phyloP scores from a whole-genome alignment of 1,139 yeast species.

The Suhomyces bokatorum region DNA sequence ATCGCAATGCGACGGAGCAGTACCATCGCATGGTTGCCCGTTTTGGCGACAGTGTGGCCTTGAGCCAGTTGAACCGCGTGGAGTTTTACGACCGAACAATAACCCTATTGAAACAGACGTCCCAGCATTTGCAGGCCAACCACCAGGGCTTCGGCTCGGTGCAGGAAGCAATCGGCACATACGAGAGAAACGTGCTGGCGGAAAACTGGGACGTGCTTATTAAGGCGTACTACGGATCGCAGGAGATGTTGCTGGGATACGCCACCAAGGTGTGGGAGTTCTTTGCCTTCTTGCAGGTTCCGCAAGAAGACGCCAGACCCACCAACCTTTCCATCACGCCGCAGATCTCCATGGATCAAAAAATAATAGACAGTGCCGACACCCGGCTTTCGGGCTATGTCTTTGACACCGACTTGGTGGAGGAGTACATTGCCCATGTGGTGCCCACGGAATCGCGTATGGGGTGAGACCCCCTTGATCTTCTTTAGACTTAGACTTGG shows the following conservation, averaged over 20 bases:
- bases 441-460: conserved; percentile 15
- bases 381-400: conserved; percentile 27
- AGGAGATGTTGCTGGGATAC: conserved; percentile 29
- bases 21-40: conserved; percentile 6
- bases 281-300: conserved; percentile 23
- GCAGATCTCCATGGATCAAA: conserved; percentile 21
- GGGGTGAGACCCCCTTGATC: neutral
- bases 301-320: conserved; percentile 9
- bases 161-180: neutral
- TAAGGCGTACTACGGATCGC: conserved; percentile 32
- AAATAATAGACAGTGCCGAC: conserved; percentile 20
- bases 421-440: conserved; percentile 28
- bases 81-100: neutral
- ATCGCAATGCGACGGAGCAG: conserved; percentile 4
- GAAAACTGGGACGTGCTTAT: conserved; percentile 21
- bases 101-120: neutral
- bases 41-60: conserved; percentile 5
- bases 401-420: conserved; percentile 22
- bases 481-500: neutral
- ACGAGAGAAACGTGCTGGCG: neutral
- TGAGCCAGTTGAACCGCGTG: conserved; percentile 1
- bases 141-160: neutral
- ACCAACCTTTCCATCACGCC: conserved; percentile 19
- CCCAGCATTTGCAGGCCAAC: neutral
- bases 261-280: conserved; percentile 31